Conservation (phyloP, 2,329 filamentous ascomycete species). For the Ambrosiella beaveri region DNA sequence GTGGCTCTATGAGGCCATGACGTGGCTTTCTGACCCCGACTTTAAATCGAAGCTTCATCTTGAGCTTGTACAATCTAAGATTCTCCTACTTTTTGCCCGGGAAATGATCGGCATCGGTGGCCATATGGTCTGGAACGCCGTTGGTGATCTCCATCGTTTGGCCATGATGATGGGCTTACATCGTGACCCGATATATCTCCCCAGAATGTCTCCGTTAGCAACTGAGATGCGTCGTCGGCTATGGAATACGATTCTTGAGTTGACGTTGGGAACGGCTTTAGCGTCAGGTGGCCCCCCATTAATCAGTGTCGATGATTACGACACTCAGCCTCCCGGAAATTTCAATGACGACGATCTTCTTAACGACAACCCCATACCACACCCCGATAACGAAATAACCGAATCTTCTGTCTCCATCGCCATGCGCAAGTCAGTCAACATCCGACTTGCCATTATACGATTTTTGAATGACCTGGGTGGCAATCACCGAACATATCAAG, state of each 20-base stretch:
- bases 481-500: conserved; percentile 24
- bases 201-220: conserved; percentile 19
- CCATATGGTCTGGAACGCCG: conserved; percentile 31
- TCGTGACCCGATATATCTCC: conserved; percentile 27
- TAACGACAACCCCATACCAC: conserved; percentile 15
- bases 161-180: conserved; percentile 35
- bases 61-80: conserved; percentile 30
- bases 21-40: conserved; percentile 34
- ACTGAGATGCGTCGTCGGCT: conserved; percentile 32
- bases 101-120: conserved; percentile 23
- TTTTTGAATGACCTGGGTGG: conserved; percentile 26
- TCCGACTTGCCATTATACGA: conserved; percentile 26
- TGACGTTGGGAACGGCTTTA: conserved; percentile 28
- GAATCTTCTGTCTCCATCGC: conserved; percentile 25
- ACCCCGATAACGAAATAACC: conserved; percentile 23
- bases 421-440: conserved; percentile 25
- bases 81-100: conserved; percentile 28
- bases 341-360: conserved; percentile 31
- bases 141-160: conserved; percentile 26
- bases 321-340: conserved; percentile 31
- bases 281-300: conserved; percentile 29
- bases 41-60: conserved; percentile 35
- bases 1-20: conserved; percentile 41
- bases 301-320: conserved; percentile 28
- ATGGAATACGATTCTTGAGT: conserved; percentile 36